A percentile compares a stretch with the other conserved stretches of the same genome.
phyloP scores from a whole-genome alignment of 257 asterid species.

The Nicotiana attenuata region DNA sequence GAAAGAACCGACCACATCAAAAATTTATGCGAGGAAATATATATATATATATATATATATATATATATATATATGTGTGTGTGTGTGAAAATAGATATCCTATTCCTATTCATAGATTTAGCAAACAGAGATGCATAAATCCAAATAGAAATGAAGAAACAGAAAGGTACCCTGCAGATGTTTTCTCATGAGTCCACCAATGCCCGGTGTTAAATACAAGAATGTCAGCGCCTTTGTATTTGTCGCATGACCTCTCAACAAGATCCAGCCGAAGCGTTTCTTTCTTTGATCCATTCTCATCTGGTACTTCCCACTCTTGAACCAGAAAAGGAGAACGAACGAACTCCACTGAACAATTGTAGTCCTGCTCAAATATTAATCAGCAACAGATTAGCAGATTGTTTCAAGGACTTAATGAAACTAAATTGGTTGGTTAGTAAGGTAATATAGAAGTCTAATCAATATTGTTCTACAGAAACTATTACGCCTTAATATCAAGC shows the following conservation, averaged over 20 bases:
- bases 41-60: no score
- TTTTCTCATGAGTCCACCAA: constrained; percentile 98
- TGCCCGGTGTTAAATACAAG: constrained; percentile 82
- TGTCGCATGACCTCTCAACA: constrained; percentile 61
- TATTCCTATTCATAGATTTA: no score
- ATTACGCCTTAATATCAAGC: no score
- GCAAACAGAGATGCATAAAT: not conserved
- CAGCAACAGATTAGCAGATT: not conserved
- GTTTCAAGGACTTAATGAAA: no score
- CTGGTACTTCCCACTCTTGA: constrained; percentile 40
- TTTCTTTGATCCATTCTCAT: constrained; percentile 45
- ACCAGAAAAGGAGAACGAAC: constrained; percentile 86
- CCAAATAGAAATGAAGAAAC: not conserved
- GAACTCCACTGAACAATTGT: constrained; percentile 72
- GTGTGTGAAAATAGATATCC: no score
- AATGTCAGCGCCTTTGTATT: constrained; percentile 88
- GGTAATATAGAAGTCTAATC: no score
- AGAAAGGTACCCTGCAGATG: constrained; percentile 67
- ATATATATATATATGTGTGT: no score
- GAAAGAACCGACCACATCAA: no score
- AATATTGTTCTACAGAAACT: no score
- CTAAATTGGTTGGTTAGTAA: no score
- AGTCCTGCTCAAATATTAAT: constrained; percentile 50
- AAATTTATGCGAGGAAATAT: no score
- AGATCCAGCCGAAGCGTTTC: constrained; percentile 76